Conservation (phyloP, 805 yeast species). For the Ogataea angusta region DNA sequence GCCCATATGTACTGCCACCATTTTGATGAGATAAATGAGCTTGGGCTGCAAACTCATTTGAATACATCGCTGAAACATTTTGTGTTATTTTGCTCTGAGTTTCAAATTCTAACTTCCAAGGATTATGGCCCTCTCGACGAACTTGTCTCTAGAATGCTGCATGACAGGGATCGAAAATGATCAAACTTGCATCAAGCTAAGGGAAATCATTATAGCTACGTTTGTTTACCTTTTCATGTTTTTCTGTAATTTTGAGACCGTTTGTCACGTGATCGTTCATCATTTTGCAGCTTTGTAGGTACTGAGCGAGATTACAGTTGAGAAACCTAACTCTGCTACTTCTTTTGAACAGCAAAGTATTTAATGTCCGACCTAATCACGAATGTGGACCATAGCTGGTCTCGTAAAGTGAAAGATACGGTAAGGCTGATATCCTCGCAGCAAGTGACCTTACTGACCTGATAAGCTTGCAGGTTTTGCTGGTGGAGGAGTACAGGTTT, state of each 20-base stretch:
- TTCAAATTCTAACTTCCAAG: constrained; percentile 66
- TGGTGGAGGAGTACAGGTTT: constrained; percentile 54
- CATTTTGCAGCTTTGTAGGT: constrained; percentile 4
- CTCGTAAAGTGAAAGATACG: constrained; percentile 50
- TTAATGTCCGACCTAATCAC: constrained; percentile 4
- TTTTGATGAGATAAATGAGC: constrained; percentile 89
- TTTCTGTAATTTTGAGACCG: neutral
- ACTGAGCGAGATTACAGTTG: too few species aligned
- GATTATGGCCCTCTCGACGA: constrained; percentile 94
- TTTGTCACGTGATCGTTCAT: constrained; percentile 25
- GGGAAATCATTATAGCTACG: neutral
- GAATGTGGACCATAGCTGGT: constrained; percentile 33
- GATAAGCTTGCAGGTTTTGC: constrained; percentile 45
- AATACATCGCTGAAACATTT: constrained; percentile 95
- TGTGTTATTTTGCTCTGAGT: constrained; percentile 82
- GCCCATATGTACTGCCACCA: constrained; percentile 98
- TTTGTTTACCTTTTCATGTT: neutral
- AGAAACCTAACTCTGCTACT: too few species aligned
- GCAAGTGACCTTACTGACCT: neutral
- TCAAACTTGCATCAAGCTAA: neutral
- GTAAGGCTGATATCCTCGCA: constrained; percentile 22
- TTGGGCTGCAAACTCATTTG: constrained; percentile 87
- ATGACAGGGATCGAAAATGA: constrained; percentile 26
- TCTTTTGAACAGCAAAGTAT: neutral
- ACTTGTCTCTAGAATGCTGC: constrained; percentile 66